Percentiles rank a stretch among this genome's conserved stretches.
Conservation (phyloP, 192 early-diverging fungal genomes). For the Pilobolus umbonatus region DNA sequence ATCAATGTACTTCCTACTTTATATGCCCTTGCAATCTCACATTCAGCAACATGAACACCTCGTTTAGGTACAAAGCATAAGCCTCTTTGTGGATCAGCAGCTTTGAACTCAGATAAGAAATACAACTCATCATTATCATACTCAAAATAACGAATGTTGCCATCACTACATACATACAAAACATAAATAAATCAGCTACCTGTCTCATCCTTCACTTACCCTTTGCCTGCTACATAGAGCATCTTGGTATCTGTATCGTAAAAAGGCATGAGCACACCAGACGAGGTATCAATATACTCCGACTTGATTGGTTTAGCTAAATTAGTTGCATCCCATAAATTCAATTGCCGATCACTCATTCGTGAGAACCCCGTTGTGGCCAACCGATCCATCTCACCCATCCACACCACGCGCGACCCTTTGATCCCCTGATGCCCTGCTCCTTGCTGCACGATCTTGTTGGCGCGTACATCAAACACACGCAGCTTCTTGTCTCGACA, state of each 20-base stretch:
- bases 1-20: constrained; percentile 87
- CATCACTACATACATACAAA: constrained; percentile 63
- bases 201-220: no score
- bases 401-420: constrained; percentile 88
- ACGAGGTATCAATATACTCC: constrained; percentile 83
- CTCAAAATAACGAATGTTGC: constrained; percentile 98
- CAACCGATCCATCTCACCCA: constrained; percentile 76
- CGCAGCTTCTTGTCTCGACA: constrained; percentile 97
- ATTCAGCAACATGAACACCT: constrained; percentile 76
- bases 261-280: constrained; percentile 95
- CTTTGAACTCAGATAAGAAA: constrained; percentile 84
- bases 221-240: constrained; percentile 94
- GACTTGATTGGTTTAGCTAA: constrained; percentile 69
- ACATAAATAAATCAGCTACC: not conserved
- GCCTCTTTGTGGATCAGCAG: constrained; percentile 89
- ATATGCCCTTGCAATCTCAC: constrained; percentile 90
- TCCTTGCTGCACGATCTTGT: constrained; percentile 74
- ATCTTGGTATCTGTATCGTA: constrained; percentile 89
- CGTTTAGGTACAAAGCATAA: constrained; percentile 93
- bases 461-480: constrained; percentile 87
- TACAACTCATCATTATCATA: constrained; percentile 92
- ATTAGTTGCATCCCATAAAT: constrained; percentile 76
- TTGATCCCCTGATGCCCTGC: constrained; percentile 94
- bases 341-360: constrained; percentile 91
- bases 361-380: constrained; percentile 93